Base-by-base conservation (phyloP, 208 protist genomes). In the Wallacemonas sp. region DNA sequence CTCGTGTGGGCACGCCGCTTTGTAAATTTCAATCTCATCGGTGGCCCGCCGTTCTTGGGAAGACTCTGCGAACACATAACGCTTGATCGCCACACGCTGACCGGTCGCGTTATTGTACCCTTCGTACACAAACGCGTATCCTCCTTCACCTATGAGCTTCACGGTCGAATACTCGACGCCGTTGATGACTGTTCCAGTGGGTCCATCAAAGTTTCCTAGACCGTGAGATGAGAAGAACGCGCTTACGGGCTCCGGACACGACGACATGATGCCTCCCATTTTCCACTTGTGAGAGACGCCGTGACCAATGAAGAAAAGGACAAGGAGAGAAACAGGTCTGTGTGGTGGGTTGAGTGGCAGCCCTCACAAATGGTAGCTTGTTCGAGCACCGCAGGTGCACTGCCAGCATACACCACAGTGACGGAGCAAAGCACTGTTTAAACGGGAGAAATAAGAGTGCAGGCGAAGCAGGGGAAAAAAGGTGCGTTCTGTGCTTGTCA, bases 41-140 rank as follows among this genome's bases (percentile, higher is more conserved):
- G 70, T 22, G 12, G 45, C 48, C 15, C 22, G 54, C 42, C 66
- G 66, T 48, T 82, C 61, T 37, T 84, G 66, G 5, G 52, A 26
- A 6, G 13, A 30, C 12, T 78, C 79, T 12, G 63, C 61, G 12
- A 85, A 73, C 0, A 76, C 67, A 63, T 73, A 85, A 3, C 79
- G 52, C 60, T 81, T 85, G 30, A 85, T 39, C 3, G 79, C 79
- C 0, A 84, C 73, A 21, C 66, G 58, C 34, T 71, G 54, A 3
- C 79, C 71, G 1, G 66, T 79, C 3, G 30, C 60, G 41, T 62
- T 78, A 34, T 78, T 73, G 29, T 70, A 61, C 0, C 71, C 79
- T 37, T 81, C 68, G 62, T 90, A 90, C 8, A 90, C 75, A 67
- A 85, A 85, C 13, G 83, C 61, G 46, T 73, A 82, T 1, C 66